Evolutionary conservation across 495 filamentous ascomycete genomes (phyloP), one percentile per base, ranked within the genome.

Genomic region (Chaetomium cochliodes): DNA sequence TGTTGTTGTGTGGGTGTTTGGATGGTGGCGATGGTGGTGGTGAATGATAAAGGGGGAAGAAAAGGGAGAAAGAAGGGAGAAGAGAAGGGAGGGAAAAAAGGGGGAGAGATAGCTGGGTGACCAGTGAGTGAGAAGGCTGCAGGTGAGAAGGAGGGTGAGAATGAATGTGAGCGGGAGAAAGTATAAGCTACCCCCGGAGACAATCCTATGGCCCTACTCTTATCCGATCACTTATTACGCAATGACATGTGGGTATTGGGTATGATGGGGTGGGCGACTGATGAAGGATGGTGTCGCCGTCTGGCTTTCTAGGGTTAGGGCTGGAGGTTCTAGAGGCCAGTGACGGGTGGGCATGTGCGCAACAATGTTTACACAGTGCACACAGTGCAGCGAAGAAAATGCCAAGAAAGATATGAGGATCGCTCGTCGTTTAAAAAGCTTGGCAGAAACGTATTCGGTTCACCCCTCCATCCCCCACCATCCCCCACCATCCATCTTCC

Each of bases 211-310:
- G 20, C 20, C 6, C 41, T 49, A 12, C 25, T 49, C 57, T 30
- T 8, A 44, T 20, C 57, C 57, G 57, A 44, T 9, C 22, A 37
- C 42, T 49, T 59, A 59, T 59, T 59, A 49, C 57, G 57, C 57
- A 59, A 47, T 16, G 26, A 22, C 7, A 47, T 60, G 33, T 5
- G 18, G n/a, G n/a, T n/a, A n/a, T n/a, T 49, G 13, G 6, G 6
- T 2, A 30, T 30, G 28, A 30, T 44, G 13, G 41, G 13, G 41
- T 44, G 41, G 13, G 13, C 16, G 41, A 44, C 41, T 44, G 9
- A 4, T 11, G 3, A 44, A 18, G 41, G 41, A 44, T 2, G 15
- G 23, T 30, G 50, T 30, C 5, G 18, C 5, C n/a, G n/a, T n/a
- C n/a, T n/a, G n/a, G 25, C 28, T 53, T 12, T 2, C 0, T 9